phyloP scores from a whole-genome alignment of 352 stramenopile species.

The Phytopythium montanum region DNA sequence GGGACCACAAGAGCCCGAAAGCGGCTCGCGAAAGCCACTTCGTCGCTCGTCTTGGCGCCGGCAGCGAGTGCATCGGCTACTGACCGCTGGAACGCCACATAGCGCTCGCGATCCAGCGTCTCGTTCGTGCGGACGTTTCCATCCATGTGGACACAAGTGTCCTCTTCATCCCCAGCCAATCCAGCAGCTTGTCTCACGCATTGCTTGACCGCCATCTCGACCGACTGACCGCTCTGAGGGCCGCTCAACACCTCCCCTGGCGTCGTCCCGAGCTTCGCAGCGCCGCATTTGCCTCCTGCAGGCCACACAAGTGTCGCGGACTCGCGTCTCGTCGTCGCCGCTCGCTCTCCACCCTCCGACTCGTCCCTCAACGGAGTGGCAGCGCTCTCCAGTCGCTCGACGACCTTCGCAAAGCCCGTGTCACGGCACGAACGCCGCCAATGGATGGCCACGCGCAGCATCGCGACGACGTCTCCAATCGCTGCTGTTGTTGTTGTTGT shows the following conservation, averaged over 20 bases:
- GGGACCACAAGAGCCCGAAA: neutral
- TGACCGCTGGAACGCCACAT: neutral
- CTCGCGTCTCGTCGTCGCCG: neutral
- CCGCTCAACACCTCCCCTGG: neutral
- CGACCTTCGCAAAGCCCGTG: neutral
- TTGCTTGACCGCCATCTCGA: neutral
- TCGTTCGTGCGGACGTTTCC: neutral
- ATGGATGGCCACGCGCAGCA: slow-evolving; percentile 33
- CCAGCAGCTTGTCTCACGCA: neutral
- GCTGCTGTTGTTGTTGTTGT: neutral
- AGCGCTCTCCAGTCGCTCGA: neutral
- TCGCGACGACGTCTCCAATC: slow-evolving; percentile 25
- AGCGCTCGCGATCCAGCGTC: neutral
- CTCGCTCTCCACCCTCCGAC: neutral
- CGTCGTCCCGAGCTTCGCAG: neutral
- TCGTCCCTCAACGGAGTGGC: neutral
- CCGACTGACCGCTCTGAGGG: neutral
- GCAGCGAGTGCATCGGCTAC: neutral
- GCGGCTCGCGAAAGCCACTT: slow-evolving; percentile 24
- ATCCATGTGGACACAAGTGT: no score
- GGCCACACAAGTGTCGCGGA: neutral
- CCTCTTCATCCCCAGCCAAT: neutral
- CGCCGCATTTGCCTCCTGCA: neutral
- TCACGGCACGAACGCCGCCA: slow-evolving; percentile 25
- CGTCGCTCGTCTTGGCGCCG: slow-evolving; percentile 18